Conservation (phyloP, 2,329 filamentous ascomycete species). For the Orbilia brochopaga region DNA sequence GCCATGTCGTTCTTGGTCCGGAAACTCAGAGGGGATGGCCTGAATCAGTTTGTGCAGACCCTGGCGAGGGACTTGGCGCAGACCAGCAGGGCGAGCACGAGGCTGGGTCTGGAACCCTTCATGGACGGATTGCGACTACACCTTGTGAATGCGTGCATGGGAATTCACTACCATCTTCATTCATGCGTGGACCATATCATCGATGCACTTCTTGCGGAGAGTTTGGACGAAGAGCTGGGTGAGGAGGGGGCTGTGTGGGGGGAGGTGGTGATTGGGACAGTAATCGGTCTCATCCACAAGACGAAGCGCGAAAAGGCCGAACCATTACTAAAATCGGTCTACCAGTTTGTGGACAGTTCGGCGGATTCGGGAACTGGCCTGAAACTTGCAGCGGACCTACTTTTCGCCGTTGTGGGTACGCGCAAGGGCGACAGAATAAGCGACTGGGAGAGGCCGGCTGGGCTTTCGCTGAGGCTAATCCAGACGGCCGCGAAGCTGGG, state of each 20-base stretch:
- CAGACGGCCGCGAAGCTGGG: slow-evolving; percentile 56
- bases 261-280: slow-evolving; percentile 73
- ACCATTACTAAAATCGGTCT: slow-evolving; percentile 69
- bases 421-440: slow-evolving; percentile 76
- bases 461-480: slow-evolving; percentile 65
- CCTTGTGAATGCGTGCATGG: slow-evolving; percentile 80
- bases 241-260: slow-evolving; percentile 16
- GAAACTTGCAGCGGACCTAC: slow-evolving; percentile 64
- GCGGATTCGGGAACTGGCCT: slow-evolving; percentile 57
- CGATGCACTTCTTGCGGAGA: slow-evolving; percentile 61
- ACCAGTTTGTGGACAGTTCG: slow-evolving; percentile 59
- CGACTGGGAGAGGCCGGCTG: slow-evolving; percentile 72
- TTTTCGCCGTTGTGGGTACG: slow-evolving; percentile 77
- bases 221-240: slow-evolving; percentile 50
- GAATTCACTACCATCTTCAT: slow-evolving; percentile 66
- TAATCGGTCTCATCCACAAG: slow-evolving; percentile 84
- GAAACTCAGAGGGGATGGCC: slow-evolving; percentile 80
- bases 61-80: slow-evolving; percentile 70
- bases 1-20: slow-evolving; percentile 91
- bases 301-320: slow-evolving; percentile 75
- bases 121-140: slow-evolving; percentile 87
- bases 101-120: slow-evolving; percentile 65
- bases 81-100: slow-evolving; percentile 55
- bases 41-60: slow-evolving; percentile 74
- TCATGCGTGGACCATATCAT: slow-evolving; percentile 65